A percentile compares a stretch with the other conserved stretches of the same genome.
phyloP scores from a whole-genome alignment of 345 rosid genomes.

The Eucalyptus pauciflora region DNA sequence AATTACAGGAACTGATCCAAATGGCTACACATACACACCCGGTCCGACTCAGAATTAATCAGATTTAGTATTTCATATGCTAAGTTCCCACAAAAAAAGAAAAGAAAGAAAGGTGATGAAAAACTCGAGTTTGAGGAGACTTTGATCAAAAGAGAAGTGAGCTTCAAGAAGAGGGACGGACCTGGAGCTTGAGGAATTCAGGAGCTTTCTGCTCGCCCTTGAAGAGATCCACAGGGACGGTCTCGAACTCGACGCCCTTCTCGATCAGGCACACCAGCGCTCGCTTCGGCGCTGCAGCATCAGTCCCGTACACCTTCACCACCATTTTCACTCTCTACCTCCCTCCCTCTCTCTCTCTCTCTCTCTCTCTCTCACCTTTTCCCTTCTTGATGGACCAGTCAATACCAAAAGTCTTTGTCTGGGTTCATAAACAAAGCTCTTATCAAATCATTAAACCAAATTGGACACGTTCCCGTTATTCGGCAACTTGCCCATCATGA shows the following conservation, averaged over 20 bases:
- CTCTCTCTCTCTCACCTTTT: not conserved
- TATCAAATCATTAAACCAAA: not conserved
- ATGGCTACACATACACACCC: slow-evolving; percentile 31
- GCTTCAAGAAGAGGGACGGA: not conserved
- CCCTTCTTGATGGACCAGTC: not conserved
- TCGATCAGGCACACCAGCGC: slow-evolving; percentile 34
- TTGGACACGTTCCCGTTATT: not conserved
- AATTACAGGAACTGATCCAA: slow-evolving; percentile 47
- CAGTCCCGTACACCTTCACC: slow-evolving; percentile 53
- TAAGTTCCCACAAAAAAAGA: too few relatives aligned
- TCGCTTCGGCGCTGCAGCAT: slow-evolving; percentile 32
- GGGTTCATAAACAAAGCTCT: not conserved
- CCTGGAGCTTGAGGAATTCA: slow-evolving; percentile 56
- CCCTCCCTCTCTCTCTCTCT: too few relatives aligned
- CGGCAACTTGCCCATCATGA: not conserved
- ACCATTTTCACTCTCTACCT: slow-evolving; percentile 16
- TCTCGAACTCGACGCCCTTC: slow-evolving; percentile 48
- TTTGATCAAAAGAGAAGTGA: not conserved
- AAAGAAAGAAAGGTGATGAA: not conserved
- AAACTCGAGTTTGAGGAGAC: not conserved
- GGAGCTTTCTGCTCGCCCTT: slow-evolving; percentile 49
- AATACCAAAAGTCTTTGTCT: not conserved
- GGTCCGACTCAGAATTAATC: not conserved
- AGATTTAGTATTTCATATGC: not conserved
- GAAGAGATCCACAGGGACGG: slow-evolving; percentile 46